Percentiles rank a stretch among this genome's conserved stretches.
Evolutionary conservation across 2,329 filamentous ascomycete species (phyloP).

Genomic region (Sclerotinia glacialis): DNA sequence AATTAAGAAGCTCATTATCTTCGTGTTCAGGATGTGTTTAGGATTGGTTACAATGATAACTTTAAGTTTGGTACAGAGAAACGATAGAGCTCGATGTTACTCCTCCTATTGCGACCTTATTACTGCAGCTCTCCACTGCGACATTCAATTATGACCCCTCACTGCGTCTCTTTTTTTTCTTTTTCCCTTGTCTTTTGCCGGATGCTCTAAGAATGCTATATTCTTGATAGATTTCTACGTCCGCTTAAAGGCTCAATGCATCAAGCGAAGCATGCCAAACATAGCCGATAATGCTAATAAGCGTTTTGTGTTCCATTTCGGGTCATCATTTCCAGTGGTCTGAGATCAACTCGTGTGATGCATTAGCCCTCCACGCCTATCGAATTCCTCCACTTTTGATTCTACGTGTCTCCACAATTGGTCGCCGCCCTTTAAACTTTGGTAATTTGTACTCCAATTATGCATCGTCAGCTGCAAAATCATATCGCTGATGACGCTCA

Average conservation of each 20-base stretch:
- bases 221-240: conserved; percentile 24
- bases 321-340: conserved; percentile 38
- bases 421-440: conserved; percentile 27
- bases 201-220: neutral
- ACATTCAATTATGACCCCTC: neutral
- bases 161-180: neutral
- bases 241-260: conserved; percentile 35
- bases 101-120: neutral
- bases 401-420: conserved; percentile 36
- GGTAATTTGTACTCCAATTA: conserved; percentile 30
- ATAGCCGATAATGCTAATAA: conserved; percentile 24
- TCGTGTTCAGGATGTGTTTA: neutral
- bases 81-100: neutral
- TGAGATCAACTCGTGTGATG: conserved; percentile 27
- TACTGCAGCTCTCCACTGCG: neutral
- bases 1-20: neutral
- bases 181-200: conserved; percentile 7
- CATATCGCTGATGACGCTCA: conserved; percentile 25
- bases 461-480: conserved; percentile 29
- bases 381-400: conserved; percentile 37
- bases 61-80: neutral
- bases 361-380: conserved; percentile 40
- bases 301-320: conserved; percentile 36
- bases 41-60: neutral
- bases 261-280: conserved; percentile 29